Conservation (phyloP, 495 filamentous ascomycete species). For the Trichoderma orchidacearum region DNA sequence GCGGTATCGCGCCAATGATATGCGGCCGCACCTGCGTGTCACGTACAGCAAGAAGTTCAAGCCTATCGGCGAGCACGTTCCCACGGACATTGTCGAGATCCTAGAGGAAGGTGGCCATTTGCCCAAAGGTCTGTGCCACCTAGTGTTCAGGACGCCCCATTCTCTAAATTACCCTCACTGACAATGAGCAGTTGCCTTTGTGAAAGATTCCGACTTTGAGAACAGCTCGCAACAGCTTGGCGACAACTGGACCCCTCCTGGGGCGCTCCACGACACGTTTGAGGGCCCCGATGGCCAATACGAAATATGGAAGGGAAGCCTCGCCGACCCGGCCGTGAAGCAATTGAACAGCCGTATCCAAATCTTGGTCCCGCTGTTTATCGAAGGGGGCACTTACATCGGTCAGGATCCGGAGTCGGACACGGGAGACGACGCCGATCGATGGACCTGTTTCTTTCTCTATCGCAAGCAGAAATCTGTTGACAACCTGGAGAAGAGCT, state of each 20-base stretch:
- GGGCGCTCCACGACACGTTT: conserved; percentile 28
- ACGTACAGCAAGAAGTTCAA: conserved; percentile 62
- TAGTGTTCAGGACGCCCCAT: neutral
- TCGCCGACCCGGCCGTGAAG: conserved; percentile 40
- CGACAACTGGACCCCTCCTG: conserved; percentile 46
- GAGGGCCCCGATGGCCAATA: conserved; percentile 21
- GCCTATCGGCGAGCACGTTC: conserved; percentile 51
- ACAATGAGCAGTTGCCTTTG: conserved; percentile 43
- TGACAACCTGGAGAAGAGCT: conserved; percentile 29
- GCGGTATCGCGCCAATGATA: conserved; percentile 66
- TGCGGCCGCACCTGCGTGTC: conserved; percentile 62
- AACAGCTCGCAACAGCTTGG: conserved; percentile 37
- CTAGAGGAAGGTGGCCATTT: conserved; percentile 46
- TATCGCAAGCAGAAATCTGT: conserved; percentile 49
- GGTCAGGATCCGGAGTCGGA: conserved; percentile 48
- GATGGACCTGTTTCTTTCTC: conserved; percentile 80
- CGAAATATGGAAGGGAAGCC: conserved; percentile 38
- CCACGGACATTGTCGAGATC: conserved; percentile 50
- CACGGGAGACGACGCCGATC: conserved; percentile 36
- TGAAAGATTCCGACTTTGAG: conserved; percentile 43
- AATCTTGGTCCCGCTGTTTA: conserved; percentile 72
- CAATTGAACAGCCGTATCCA: conserved; percentile 64
- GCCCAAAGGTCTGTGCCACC: conserved; percentile 40
- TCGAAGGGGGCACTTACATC: conserved; percentile 73
- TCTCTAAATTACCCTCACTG: conserved; percentile 4